Evolutionary conservation across 371 early-diverging fungal species (phyloP), one percentile per base, ranked within the genome.

Genomic region (Racocetra persica): DNA sequence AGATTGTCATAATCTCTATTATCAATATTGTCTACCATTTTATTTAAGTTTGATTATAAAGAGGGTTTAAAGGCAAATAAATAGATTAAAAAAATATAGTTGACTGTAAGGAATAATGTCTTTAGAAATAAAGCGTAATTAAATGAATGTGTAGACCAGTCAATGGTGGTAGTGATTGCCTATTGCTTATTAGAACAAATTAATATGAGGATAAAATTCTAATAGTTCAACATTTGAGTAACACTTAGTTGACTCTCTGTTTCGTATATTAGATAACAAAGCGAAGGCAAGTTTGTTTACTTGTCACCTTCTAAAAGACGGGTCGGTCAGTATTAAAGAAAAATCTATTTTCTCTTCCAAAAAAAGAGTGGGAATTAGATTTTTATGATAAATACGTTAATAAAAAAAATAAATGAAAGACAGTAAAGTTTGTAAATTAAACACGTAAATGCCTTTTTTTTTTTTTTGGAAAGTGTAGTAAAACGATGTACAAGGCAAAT

Each of bases 21-120:
- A 18, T 66, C 38, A 14, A 66, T 66, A 66, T 26, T 18, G n/a
- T 69, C 69, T 41, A 38, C 18, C 69, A 69, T 69, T 69, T 69
- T 67, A 11, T 65, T 26, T 36, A 32, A 18, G 24, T 41, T 41
- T 20, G n/a, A 20, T 41, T 69, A 28, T 69, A 36, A n/a, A 22
- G 22, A 14, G 22, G 32, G n/a, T 38, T 11, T 20, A 20, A 67
- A n/a, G 20, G n/a, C 16, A 41, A 38, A 41, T 67, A 38, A 38
- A 36, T n/a, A 41, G 18, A 20, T 5, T 7, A 36, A 20, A 16
- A 65, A 36, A 36, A 66, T 18, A 6, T 38, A 16, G 18, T 32
- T 32, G 32, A 14, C 2, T 38, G 26, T 26, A 63, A 63, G 26
- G 8, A 65, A 65, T 32, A 41, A 41, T 28, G 18, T 57, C 10